These are phyloP conservation scores for Hypsizygus ulmarius DNA, from an alignment of 1,284 basidiomycete genomes.

Conservation along the genomic window DNA sequence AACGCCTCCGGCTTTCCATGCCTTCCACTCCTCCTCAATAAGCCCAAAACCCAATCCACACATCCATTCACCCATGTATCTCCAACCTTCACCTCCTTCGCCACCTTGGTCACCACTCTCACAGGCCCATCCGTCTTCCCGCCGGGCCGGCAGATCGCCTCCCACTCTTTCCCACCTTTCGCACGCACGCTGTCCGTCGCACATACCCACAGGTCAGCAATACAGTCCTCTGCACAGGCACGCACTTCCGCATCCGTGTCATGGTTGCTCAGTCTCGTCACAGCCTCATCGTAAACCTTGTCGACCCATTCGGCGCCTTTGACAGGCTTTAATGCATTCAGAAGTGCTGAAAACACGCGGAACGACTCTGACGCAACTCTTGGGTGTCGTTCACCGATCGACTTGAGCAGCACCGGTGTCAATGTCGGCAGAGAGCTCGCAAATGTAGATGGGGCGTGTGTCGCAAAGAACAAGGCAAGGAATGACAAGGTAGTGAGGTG, in stretches of 20 bases:
- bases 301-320: constrained; percentile 62
- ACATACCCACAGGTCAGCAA: constrained; percentile 85
- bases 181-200: constrained; percentile 70
- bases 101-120: constrained; percentile 70
- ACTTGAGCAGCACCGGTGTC: constrained; percentile 71
- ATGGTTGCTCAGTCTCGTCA: constrained; percentile 68
- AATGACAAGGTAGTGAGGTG: constrained; percentile 84
- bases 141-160: constrained; percentile 74
- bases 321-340: constrained; percentile 62
- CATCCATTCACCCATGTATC: constrained; percentile 81
- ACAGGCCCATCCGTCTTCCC: constrained; percentile 74
- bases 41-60: constrained; percentile 73
- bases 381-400: constrained; percentile 71
- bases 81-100: constrained; percentile 60
- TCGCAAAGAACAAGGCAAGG: constrained; percentile 79
- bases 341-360: constrained; percentile 69
- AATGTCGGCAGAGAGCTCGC: constrained; percentile 59
- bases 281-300: constrained; percentile 71
- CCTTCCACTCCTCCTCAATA: constrained; percentile 81
- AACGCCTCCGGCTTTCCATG: constrained; percentile 82
- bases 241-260: constrained; percentile 93
- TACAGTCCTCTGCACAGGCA: constrained; percentile 75
- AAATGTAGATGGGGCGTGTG: constrained; percentile 73
- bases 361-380: constrained; percentile 83
- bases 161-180: constrained; percentile 74